Conservation (phyloP, 495 filamentous ascomycete species). For the Daldinia grandis region DNA sequence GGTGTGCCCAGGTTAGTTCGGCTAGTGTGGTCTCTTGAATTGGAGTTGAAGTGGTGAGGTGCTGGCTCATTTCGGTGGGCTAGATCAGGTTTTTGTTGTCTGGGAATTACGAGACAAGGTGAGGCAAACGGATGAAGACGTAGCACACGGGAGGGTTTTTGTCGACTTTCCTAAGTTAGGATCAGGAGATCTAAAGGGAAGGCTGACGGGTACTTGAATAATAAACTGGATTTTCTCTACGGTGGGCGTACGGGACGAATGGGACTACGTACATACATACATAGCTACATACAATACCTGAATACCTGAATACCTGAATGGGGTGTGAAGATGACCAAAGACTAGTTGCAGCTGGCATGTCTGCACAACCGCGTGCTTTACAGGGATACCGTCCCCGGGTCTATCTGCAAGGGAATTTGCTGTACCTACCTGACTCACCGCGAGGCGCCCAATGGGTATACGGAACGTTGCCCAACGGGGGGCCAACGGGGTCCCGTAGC, state of each 20-base stretch:
- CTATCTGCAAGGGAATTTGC: conserved; percentile 38
- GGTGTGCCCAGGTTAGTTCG: conserved; percentile 26
- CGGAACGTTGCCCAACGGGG: conserved; percentile 42
- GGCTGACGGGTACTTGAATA: conserved; percentile 39
- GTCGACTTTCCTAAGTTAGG: conserved; percentile 29
- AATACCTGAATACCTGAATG: not conserved
- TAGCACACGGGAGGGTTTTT: conserved; percentile 23
- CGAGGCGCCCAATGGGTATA: conserved; percentile 40
- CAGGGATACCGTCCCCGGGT: conserved; percentile 39
- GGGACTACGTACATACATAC: not conserved
- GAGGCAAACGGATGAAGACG: conserved; percentile 37
- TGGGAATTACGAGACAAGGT: conserved; percentile 39
- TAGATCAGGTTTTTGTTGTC: conserved; percentile 39
- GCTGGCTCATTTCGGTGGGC: conserved; percentile 39
- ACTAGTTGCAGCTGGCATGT: conserved; percentile 17
- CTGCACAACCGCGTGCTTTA: conserved; percentile 35
- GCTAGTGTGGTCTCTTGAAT: conserved; percentile 25
- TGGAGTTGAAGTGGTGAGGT: conserved; percentile 30
- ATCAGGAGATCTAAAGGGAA: conserved; percentile 40
- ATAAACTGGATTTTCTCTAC: conserved; percentile 16
- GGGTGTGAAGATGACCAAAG: conserved; percentile 24
- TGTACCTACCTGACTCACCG: conserved; percentile 43
- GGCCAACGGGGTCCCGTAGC: not conserved
- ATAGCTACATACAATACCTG: too few species aligned
- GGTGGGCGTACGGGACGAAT: conserved; percentile 16